These are phyloP conservation scores for Ophiostoma pallidulum DNA, from an alignment of 2,329 filamentous ascomycete genomes.

Conservation along the genomic window DNA sequence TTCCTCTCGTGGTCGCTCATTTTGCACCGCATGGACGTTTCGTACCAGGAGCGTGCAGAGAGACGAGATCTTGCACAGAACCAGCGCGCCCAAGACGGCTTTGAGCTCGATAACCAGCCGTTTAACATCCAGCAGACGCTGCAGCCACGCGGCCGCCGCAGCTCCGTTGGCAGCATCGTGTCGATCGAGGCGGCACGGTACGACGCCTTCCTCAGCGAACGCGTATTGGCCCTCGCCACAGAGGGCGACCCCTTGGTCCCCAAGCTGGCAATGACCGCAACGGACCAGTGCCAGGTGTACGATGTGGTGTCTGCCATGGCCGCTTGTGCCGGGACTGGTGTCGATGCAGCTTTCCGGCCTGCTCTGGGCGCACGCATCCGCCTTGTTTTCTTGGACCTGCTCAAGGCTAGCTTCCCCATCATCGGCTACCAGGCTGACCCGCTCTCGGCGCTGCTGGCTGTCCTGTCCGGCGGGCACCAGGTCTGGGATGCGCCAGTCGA, in stretches of 20 bases:
- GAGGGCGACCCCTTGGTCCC: conserved; percentile 44
- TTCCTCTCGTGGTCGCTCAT: conserved; percentile 77
- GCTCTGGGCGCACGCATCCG: conserved; percentile 56
- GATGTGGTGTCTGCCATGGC: conserved; percentile 45
- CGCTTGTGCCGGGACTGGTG: conserved; percentile 34
- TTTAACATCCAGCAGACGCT: conserved; percentile 10
- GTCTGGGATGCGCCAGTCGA: conserved; percentile 46
- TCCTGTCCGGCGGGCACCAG: conserved; percentile 45
- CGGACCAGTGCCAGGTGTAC: conserved; percentile 42
- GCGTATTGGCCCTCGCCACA: conserved; percentile 28
- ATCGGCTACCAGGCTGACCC: conserved; percentile 67
- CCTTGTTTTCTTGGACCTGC: conserved; percentile 56
- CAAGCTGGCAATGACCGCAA: conserved; percentile 39
- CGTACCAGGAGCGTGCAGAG: conserved; percentile 53
- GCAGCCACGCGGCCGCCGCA: conserved; percentile 36
- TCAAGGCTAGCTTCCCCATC: conserved; percentile 56
- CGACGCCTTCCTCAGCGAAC: conserved; percentile 46
- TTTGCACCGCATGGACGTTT: conserved; percentile 57
- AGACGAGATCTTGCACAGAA: conserved; percentile 48
- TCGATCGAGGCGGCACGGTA: conserved; percentile 52
- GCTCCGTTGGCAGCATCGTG: conserved; percentile 52
- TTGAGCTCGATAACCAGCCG: conserved; percentile 36
- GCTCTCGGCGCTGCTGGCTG: conserved; percentile 53
- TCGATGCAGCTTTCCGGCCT: conserved; percentile 38
- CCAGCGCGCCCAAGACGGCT: conserved; percentile 48